A percentile compares a stretch with the other conserved stretches of the same genome.
phyloP scores from a whole-genome alignment of 2,329 filamentous ascomycete species.

The Neocucurbitaria cava region DNA sequence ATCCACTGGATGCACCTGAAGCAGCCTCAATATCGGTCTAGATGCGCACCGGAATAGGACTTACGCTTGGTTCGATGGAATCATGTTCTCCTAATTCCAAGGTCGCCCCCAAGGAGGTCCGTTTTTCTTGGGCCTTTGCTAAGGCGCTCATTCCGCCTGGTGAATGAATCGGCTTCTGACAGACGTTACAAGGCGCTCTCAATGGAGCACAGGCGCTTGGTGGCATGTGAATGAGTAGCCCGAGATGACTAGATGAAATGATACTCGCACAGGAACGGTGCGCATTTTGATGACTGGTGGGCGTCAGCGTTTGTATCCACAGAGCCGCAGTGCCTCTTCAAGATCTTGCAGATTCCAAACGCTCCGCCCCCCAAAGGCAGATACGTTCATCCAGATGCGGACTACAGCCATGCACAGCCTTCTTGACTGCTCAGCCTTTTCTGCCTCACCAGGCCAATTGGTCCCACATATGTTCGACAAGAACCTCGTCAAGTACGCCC shows the following conservation, averaged over 20 bases:
- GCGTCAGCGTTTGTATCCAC: background rate
- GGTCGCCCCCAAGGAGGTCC: too few relatives aligned
- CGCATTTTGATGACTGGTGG: too few relatives aligned
- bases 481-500: background rate
- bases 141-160: background rate
- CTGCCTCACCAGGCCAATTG: background rate
- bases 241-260: background rate
- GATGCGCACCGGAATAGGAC: too few relatives aligned
- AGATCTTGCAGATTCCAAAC: background rate
- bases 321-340: background rate
- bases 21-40: background rate
- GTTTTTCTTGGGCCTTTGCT: background rate
- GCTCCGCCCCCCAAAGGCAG: background rate
- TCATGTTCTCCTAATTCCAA: too few relatives aligned
- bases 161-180: background rate
- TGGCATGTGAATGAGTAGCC: background rate
- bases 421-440: background rate
- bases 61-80: background rate
- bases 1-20: background rate
- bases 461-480: background rate
- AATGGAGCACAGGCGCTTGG: background rate
- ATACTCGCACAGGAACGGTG: background rate
- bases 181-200: background rate
- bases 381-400: background rate
- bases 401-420: background rate